These are phyloP conservation scores for Alternaria brassicae DNA, from an alignment of 2,329 filamentous ascomycete genomes.

Conservation along the genomic window DNA sequence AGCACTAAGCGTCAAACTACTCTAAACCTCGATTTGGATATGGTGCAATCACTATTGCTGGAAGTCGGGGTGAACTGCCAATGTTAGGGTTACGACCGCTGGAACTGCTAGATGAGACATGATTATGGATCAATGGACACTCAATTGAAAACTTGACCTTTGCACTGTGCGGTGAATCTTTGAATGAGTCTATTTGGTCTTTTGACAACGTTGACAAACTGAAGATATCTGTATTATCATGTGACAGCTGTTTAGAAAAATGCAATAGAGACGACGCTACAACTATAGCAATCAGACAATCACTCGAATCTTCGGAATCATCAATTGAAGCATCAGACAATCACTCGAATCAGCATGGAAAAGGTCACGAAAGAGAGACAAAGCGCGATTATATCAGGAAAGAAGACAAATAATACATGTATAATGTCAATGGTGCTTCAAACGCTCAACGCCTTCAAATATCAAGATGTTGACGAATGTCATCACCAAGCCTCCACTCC, in stretches of 20 bases:
- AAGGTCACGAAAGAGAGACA: not conserved
- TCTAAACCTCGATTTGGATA: not conserved
- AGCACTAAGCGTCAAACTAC: constrained; percentile 21
- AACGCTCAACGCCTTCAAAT: constrained; percentile 16
- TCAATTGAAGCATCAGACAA: not conserved
- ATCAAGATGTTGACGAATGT: constrained; percentile 82
- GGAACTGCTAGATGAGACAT: not conserved
- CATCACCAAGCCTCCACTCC: constrained; percentile 82
- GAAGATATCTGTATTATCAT: not conserved
- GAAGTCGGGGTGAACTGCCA: not conserved
- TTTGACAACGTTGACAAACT: too few species aligned
- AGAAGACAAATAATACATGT: not conserved
- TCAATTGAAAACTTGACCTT: not conserved
- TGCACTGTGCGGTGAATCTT: not conserved
- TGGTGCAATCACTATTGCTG: not conserved
- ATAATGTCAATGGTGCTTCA: not conserved
- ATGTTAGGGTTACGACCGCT: not conserved
- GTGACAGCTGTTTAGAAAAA: not conserved
- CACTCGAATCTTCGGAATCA: not conserved
- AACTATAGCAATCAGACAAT: not conserved
- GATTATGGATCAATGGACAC: not conserved
- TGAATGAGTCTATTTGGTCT: not conserved
- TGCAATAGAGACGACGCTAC: too few species aligned
- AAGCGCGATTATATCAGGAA: not conserved
- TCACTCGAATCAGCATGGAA: not conserved